Evolutionary conservation across 371 early-diverging fungal species (phyloP).

Genomic region (Neoconidiobolus thromboides): DNA sequence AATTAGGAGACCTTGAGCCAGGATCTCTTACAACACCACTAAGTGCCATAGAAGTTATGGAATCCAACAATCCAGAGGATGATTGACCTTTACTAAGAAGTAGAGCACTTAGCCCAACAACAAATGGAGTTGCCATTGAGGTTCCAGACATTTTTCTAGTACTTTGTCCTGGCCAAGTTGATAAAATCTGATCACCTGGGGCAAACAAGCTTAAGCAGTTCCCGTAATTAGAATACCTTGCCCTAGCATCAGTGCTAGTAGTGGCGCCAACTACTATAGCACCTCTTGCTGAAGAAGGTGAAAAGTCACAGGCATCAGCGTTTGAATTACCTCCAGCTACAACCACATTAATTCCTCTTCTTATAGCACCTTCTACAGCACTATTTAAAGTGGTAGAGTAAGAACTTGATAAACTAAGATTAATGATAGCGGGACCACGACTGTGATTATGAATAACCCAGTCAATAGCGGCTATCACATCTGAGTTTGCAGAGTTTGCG

Average conservation of each 20-base stretch:
- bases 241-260: constrained; percentile 45
- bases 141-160: constrained; percentile 20
- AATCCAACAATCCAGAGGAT: too few species aligned
- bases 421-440: constrained; percentile 26
- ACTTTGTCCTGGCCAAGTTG: constrained; percentile 11
- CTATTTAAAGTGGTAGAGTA: constrained; percentile 45
- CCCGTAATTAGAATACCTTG: constrained; percentile 80
- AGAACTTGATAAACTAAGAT: constrained; percentile 63
- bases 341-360: constrained; percentile 16
- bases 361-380: constrained; percentile 26
- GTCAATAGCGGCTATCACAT: constrained; percentile 51
- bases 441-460: constrained; percentile 26
- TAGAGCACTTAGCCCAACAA: constrained; percentile 47
- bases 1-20: too few species aligned
- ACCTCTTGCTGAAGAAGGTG: constrained; percentile 20
- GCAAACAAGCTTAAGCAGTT: constrained; percentile 84
- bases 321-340: constrained; percentile 8
- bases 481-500: constrained; percentile 46
- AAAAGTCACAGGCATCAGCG: not conserved
- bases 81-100: not conserved
- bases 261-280: constrained; percentile 69
- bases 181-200: constrained; percentile 76
- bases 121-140: constrained; percentile 63
- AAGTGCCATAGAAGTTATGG: too few species aligned
- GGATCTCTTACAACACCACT: too few species aligned